These are phyloP conservation scores for Metarhizium album DNA, from an alignment of 2,329 filamentous ascomycete species.

Conservation along the genomic window DNA sequence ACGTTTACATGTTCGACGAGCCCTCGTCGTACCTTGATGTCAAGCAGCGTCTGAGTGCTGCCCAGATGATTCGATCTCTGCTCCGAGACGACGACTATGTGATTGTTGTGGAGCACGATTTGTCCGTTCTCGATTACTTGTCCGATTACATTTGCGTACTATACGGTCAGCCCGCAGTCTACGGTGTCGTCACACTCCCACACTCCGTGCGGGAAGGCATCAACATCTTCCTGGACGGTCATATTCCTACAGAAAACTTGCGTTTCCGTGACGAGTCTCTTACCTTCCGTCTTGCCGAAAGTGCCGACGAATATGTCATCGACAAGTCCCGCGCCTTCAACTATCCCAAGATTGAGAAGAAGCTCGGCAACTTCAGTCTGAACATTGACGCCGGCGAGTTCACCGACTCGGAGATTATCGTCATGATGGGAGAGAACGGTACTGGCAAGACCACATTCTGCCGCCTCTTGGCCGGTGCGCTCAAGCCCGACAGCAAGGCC, in stretches of 20 bases:
- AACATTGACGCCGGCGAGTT: constrained; percentile 74
- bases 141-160: constrained; percentile 98
- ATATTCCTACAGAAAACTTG: constrained; percentile 96
- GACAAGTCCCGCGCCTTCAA: constrained; percentile 78
- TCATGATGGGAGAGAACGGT: constrained; percentile 99
- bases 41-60: constrained; percentile 92
- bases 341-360: constrained; percentile 91
- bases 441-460: constrained; percentile 99
- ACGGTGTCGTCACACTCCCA: constrained; percentile 94
- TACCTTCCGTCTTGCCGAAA: constrained; percentile 88
- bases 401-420: constrained; percentile 95
- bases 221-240: constrained; percentile 97
- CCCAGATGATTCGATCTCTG: constrained; percentile 83
- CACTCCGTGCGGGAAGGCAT: constrained; percentile 96
- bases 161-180: constrained; percentile 89
- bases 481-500: constrained; percentile 75
- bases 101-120: constrained; percentile 98
- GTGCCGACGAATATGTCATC: constrained; percentile 74
- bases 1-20: constrained; percentile 99
- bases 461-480: constrained; percentile 82
- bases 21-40: constrained; percentile 98
- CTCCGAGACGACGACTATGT: constrained; percentile 86
- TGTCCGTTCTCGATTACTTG: constrained; percentile 96
- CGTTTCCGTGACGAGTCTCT: constrained; percentile 96
- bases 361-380: constrained; percentile 78